These are phyloP conservation scores for Sphagnum tenellum DNA, from an alignment of 225 moss, liverwort and hornwort genomes.

Conservation along the genomic window DNA sequence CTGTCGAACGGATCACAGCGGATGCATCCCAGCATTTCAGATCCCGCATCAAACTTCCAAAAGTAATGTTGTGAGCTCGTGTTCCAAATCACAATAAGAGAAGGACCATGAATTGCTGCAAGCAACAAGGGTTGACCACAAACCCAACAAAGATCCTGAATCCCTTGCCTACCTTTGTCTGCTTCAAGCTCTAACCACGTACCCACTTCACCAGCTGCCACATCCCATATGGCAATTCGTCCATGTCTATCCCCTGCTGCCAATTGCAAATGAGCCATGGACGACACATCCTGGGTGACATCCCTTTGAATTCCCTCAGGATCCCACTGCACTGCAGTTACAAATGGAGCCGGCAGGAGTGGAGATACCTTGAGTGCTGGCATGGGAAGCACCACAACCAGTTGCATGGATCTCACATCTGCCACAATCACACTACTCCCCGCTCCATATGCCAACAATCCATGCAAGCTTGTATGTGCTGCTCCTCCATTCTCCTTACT, in stretches of 20 bases:
- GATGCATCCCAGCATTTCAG: constrained; percentile 73
- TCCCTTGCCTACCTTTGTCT: constrained; percentile 76
- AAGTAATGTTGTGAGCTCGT: constrained; percentile 48
- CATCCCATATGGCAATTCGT: constrained; percentile 94
- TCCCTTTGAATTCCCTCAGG: constrained; percentile 82
- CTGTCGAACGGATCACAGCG: constrained; percentile 89
- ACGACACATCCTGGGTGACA: constrained; percentile 60
- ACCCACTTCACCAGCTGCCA: constrained; percentile 56
- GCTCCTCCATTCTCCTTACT: constrained; percentile 89
- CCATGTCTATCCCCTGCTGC: constrained; percentile 95
- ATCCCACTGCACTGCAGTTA: constrained; percentile 94
- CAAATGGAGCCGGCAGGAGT: constrained; percentile 71
- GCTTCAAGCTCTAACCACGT: constrained; percentile 77
- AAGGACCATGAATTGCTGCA: constrained; percentile 89
- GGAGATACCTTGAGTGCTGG: constrained; percentile 56
- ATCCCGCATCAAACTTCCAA: constrained; percentile 82
- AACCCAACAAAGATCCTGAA: constrained; percentile 91
- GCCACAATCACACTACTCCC: constrained; percentile 83
- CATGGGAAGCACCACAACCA: constrained; percentile 90
- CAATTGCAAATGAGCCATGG: constrained; percentile 68
- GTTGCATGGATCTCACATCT: constrained; percentile 94
- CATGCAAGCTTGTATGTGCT: constrained; percentile 78
- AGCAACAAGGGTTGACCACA: constrained; percentile 95
- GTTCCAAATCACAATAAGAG: constrained; percentile 78
- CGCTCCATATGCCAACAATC: constrained; percentile 83